Conservation (phyloP, 441 rosid genomes). For the Macaranga tanarius region DNA sequence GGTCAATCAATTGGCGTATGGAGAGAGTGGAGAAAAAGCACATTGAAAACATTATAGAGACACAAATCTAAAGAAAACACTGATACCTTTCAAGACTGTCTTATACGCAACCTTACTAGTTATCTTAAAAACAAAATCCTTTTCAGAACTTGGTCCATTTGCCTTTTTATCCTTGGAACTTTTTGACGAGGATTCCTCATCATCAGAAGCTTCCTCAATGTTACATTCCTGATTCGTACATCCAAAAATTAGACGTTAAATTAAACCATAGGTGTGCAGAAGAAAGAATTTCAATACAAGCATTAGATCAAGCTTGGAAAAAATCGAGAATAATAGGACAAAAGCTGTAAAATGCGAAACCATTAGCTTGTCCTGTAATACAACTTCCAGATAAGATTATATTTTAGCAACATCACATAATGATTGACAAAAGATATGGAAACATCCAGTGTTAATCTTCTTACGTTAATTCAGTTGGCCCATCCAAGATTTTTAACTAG, state of each 20-base stretch:
- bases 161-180: slow-evolving; percentile 90
- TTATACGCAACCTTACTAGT: slow-evolving; percentile 89
- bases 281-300: not conserved
- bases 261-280: slow-evolving; percentile 10
- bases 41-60: not conserved
- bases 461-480: not conserved
- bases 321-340: not conserved
- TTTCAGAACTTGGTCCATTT: slow-evolving; percentile 74
- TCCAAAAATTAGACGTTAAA: slow-evolving; percentile 27
- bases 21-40: not conserved
- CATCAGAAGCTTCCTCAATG: slow-evolving; percentile 77
- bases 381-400: not conserved
- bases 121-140: slow-evolving; percentile 79
- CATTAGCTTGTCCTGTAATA: not conserved
- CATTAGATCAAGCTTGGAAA: not conserved
- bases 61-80: slow-evolving; percentile 4
- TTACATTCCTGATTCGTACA: slow-evolving; percentile 69
- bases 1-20: slow-evolving; percentile 7
- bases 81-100: slow-evolving; percentile 86
- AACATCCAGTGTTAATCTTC: not conserved
- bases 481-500: not conserved
- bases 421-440: not conserved
- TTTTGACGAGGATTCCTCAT: slow-evolving; percentile 68
- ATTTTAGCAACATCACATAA: not conserved
- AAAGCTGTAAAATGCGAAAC: not conserved